phyloP scores from a whole-genome alignment of 495 filamentous ascomycete genomes.

The Thermothielavioides terrestris region DNA sequence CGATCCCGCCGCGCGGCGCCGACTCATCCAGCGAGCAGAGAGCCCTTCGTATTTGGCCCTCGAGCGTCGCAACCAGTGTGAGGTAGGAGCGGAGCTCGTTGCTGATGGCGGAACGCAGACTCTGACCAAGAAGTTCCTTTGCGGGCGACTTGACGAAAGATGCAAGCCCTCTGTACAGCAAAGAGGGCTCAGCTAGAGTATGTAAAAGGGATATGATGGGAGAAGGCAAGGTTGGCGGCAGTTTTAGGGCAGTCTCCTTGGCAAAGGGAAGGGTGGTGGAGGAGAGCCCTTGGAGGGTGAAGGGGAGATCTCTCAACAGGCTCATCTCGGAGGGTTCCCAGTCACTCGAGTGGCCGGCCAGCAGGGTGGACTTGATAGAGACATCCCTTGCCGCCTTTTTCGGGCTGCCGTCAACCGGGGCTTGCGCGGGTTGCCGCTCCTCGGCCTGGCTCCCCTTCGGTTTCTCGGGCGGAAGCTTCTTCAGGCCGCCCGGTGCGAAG shows the following conservation, averaged over 20 bases:
- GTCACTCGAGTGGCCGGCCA: conserved; percentile 43
- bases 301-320: conserved; percentile 86
- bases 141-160: conserved; percentile 65
- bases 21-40: conserved; percentile 57
- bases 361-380: conserved; percentile 41
- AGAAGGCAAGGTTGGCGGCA: conserved; percentile 70
- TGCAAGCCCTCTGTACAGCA: conserved; percentile 73
- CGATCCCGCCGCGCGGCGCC: conserved; percentile 55
- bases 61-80: conserved; percentile 83
- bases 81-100: conserved; percentile 84
- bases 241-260: conserved; percentile 52
- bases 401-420: conserved; percentile 8
- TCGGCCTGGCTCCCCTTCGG: conserved; percentile 17
- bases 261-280: conserved; percentile 74
- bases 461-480: conserved; percentile 30
- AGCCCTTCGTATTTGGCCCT: conserved; percentile 85
- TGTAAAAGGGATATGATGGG: conserved; percentile 84
- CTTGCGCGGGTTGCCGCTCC: conserved; percentile 10
- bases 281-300: conserved; percentile 87
- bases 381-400: conserved; percentile 32
- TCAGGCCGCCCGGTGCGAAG: conserved; percentile 46
- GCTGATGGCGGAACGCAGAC: conserved; percentile 80
- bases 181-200: conserved; percentile 82
- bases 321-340: conserved; percentile 55
- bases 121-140: conserved; percentile 74